Evolutionary conservation across 345 rosid genomes (phyloP), one percentile per base, ranked within the genome.

Genomic region (Theobroma cacao): DNA sequence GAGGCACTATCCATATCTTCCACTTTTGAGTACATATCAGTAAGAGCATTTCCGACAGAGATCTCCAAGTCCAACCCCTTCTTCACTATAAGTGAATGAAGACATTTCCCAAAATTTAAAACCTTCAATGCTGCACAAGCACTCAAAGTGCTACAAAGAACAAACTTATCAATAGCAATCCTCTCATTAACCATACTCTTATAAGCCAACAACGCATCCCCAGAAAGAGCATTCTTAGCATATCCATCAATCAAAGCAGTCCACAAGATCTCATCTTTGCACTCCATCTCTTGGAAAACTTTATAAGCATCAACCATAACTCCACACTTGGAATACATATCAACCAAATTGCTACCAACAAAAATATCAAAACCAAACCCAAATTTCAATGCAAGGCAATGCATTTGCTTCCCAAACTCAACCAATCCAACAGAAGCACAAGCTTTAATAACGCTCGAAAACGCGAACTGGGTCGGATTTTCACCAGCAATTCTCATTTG

Each of bases 21-120:
- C 34, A 79, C 71, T 18, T 79, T 84, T 50, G 84, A 75, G 73
- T 84, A 84, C 82, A 84, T 81, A 30, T 77, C 76, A 13, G 81
- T 80, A 43, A 84, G 81, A 41, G 85, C 83, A 79, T 84, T 84
- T 38, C 83, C 87, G 17, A 77, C 83, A 36, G 79, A 77, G 47
- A 75, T 79, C 40, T 81, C 79, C 36, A 76, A 79, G 11, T 77
- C 83, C 41, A 62, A 82, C 31, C 85, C 87, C 24, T 81, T 78
- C 78, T 79, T 76, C 28, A 82, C 65, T 56, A 77, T 38, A 55
- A 81, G 65, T 55, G 75, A 78, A 68, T 82, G 81, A 75, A 82
- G 74, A 77, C 79, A 79, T 62, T 80, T 82, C 59, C 87, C 85
- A 79, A 79, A 45, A 67, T 55, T 75, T 59, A 79, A 34, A 59